Conservation (phyloP, 2,329 filamentous ascomycete genomes). For the Corynespora cassiicola region DNA sequence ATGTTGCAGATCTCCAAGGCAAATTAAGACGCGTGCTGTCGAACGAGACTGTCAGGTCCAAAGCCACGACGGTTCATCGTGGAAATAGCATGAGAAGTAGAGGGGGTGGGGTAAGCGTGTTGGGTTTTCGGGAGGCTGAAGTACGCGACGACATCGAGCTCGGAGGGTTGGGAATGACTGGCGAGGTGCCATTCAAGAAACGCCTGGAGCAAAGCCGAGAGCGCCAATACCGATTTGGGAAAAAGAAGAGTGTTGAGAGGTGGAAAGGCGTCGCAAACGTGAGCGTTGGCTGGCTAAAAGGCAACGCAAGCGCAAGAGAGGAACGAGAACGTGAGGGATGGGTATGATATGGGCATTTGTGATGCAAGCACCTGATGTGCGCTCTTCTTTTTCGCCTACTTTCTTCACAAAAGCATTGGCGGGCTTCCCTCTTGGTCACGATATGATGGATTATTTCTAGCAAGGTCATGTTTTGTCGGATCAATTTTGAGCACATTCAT, state of each 20-base stretch:
- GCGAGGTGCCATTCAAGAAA: constrained; percentile 35
- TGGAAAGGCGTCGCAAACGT: constrained; percentile 43
- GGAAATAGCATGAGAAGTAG: constrained; percentile 29
- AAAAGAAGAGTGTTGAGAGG: constrained; percentile 39
- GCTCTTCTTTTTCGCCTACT: too few species aligned
- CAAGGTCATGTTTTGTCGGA: too few species aligned
- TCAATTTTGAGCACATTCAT: too few species aligned
- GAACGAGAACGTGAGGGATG: constrained; percentile 33
- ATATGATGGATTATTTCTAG: too few species aligned
- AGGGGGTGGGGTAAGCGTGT: constrained; percentile 27
- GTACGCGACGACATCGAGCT: constrained; percentile 45
- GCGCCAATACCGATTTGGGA: constrained; percentile 38
- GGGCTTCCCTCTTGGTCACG: too few species aligned
- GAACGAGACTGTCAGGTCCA: constrained; percentile 36
- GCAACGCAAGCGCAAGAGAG: constrained; percentile 30
- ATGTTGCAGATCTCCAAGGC: constrained; percentile 36
- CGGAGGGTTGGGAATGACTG: constrained; percentile 27
- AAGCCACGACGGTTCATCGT: constrained; percentile 20
- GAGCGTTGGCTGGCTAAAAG: constrained; percentile 44
- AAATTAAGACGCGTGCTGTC: constrained; percentile 37
- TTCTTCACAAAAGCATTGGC: too few species aligned
- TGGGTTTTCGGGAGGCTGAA: constrained; percentile 46
- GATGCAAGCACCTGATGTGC: neutral
- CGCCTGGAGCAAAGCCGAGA: constrained; percentile 39
- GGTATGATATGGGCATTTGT: constrained; percentile 21